These are phyloP conservation scores for Coccomyxa subellipsoidea DNA, from an alignment of 163 green algal genomes.

Conservation along the genomic window DNA sequence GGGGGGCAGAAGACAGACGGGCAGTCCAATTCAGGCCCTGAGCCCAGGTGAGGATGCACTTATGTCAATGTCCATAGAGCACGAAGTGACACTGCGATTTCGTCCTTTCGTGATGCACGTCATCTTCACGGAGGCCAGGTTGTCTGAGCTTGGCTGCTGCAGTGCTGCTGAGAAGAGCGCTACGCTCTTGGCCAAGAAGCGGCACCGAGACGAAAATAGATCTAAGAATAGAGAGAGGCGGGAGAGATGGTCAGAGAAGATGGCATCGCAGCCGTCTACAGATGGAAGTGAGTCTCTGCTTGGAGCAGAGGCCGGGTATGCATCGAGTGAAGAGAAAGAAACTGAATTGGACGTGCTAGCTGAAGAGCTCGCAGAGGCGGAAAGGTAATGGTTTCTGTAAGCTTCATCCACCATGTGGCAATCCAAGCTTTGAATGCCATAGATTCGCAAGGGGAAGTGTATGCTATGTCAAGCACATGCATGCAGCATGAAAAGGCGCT, in stretches of 20 bases:
- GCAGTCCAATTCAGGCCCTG: neutral
- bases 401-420: neutral
- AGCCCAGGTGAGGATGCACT: neutral
- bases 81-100: too few relatives aligned
- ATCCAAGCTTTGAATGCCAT: too few relatives aligned
- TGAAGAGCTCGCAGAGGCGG: neutral
- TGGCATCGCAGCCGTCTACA: neutral
- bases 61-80: too few relatives aligned
- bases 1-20: neutral
- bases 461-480: too few relatives aligned
- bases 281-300: too few relatives aligned
- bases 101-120: too few relatives aligned
- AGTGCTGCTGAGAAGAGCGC: neutral
- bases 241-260: neutral
- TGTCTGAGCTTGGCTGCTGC: neutral
- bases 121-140: neutral
- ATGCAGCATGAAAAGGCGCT: too few relatives aligned
- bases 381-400: neutral
- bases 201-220: neutral
- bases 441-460: too few relatives aligned
- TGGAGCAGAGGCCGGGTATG: too few relatives aligned
- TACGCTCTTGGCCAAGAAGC: neutral
- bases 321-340: too few relatives aligned
- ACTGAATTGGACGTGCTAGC: neutral
- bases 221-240: neutral